Evolutionary conservation across 805 yeast genomes (phyloP).

Genomic region (Hanseniaspora valbyensis): DNA sequence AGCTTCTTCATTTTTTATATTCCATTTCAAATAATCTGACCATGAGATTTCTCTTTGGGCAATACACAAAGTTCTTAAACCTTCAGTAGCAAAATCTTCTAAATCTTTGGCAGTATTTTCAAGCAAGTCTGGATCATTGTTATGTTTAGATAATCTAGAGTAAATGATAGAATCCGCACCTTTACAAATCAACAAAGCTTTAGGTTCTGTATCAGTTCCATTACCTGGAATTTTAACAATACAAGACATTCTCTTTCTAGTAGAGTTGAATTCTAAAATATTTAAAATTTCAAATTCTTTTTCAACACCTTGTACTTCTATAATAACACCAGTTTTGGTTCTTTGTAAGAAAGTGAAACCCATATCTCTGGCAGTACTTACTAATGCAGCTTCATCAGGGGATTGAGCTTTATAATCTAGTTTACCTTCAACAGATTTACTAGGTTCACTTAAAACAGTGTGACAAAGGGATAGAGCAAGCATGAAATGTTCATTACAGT

Average conservation of each 20-base stretch:
- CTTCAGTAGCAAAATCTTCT: conserved; percentile 73
- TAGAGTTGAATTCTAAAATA: conserved; percentile 66
- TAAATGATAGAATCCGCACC: conserved; percentile 80
- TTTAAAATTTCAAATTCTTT: conserved; percentile 64
- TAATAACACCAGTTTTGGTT: conserved; percentile 56
- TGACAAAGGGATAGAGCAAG: conserved; percentile 67
- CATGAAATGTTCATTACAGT: conserved; percentile 63
- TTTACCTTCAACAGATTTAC: conserved; percentile 47
- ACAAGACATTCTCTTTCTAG: conserved; percentile 81
- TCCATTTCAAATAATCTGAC: conserved; percentile 56
- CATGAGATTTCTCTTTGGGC: conserved; percentile 59
- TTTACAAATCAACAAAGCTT: conserved; percentile 60
- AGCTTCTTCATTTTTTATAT: conserved; percentile 49
- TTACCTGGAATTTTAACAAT: conserved; percentile 55
- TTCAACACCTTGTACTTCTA: conserved; percentile 57
- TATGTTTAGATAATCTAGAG: conserved; percentile 39
- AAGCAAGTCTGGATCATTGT: conserved; percentile 38
- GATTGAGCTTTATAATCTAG: conserved; percentile 61
- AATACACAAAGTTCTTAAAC: conserved; percentile 69
- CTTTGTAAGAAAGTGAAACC: conserved; percentile 58
- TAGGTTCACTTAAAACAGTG: conserved; percentile 60
- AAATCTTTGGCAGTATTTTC: conserved; percentile 59
- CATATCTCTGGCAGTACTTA: conserved; percentile 66
- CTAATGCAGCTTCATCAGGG: conserved; percentile 81
- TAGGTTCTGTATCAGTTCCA: conserved; percentile 37